phyloP scores from a whole-genome alignment of 2,329 filamentous ascomycete genomes.

The Alternaria solani region DNA sequence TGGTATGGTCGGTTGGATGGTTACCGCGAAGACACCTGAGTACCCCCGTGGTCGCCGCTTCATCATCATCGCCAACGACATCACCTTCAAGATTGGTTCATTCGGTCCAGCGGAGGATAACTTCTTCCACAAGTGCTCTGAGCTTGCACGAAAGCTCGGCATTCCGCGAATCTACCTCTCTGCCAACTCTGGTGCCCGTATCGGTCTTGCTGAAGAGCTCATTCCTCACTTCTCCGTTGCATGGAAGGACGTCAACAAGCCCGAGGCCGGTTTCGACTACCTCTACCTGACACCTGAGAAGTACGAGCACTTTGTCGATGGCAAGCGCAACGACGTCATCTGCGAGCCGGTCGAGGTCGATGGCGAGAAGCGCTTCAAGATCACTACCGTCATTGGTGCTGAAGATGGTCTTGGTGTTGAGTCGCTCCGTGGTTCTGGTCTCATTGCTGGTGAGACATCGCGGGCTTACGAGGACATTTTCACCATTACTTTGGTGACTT shows the following conservation, averaged over 20 bases:
- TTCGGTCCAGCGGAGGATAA: slow-evolving; percentile 96
- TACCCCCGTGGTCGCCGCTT: slow-evolving; percentile 93
- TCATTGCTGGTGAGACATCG: slow-evolving; percentile 97
- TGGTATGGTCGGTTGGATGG: slow-evolving; percentile 98
- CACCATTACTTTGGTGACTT: slow-evolving; percentile 96
- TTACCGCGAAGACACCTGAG: slow-evolving; percentile 93
- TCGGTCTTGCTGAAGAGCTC: slow-evolving; percentile 94
- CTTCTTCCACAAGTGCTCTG: slow-evolving; percentile 99
- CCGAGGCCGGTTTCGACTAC: slow-evolving; percentile 93
- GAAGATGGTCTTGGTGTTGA: slow-evolving; percentile 98
- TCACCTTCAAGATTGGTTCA: slow-evolving; percentile 98
- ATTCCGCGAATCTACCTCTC: slow-evolving; percentile 98
- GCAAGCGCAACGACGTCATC: slow-evolving; percentile 77
- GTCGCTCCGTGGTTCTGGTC: slow-evolving; percentile 93
- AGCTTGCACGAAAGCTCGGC: slow-evolving; percentile 90
- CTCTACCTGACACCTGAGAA: slow-evolving; percentile 88
- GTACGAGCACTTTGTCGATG: slow-evolving; percentile 86
- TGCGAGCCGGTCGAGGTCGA: slow-evolving; percentile 87
- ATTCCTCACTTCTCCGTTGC: slow-evolving; percentile 97
- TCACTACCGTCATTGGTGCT: slow-evolving; percentile 88
- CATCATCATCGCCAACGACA: slow-evolving; percentile 97
- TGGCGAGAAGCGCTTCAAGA: slow-evolving; percentile 91
- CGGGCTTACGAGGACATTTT: slow-evolving; percentile 99
- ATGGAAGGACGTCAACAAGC: slow-evolving; percentile 86
- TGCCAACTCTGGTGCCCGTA: slow-evolving; percentile 97